Evolutionary conservation across 345 rosid species (phyloP), one percentile per base, ranked within the genome.

Genomic region (Alliaria petiolata): DNA sequence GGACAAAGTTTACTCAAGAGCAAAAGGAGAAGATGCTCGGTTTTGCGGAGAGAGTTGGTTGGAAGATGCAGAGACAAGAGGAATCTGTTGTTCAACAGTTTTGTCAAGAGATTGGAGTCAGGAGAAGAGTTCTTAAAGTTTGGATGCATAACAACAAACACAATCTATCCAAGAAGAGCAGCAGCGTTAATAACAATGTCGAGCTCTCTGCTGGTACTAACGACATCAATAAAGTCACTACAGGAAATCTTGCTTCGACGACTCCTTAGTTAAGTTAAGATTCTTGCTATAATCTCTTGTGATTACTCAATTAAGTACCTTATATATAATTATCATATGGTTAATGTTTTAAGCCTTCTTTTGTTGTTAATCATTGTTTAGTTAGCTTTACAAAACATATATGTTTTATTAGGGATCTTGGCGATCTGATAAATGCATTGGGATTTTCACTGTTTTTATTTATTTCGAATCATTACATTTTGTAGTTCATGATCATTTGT

Each of bases 111-210:
- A 76, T 90, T 75, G 98, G 98, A 4, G 80, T 93, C 40, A 93
- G 86, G 75, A 85, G 97, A 76, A 85, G 96, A 75, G 98, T 93
- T 17, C 93, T 93, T 42, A 93, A 93, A 85, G 98, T 93, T 15
- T 93, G 98, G 98, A 93, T 93, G 90, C 98, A 93, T 70, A 93
- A 93, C 74, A 93, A 93, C 86, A 93, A 90, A 79, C 92, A 85
- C 80, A 85, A 67, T 72, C 75, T 89, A 16, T 86, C 89, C 67
- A 89, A 83, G 82, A 89, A 83, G 71, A 76, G 2, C 38, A 66
- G 12, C 62, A 61, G 19, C 60, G 51, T 34, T 76, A 51, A 26
- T 22, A 26, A 60, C 63, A 67, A 67, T 67, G 50, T 59, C n/a
- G 64, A 75, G 7, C 6, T 34, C 34, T 60, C 56, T 35, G 69